Conservation (phyloP, 805 yeast genomes). For the Scheffersomyces amazonensis region DNA sequence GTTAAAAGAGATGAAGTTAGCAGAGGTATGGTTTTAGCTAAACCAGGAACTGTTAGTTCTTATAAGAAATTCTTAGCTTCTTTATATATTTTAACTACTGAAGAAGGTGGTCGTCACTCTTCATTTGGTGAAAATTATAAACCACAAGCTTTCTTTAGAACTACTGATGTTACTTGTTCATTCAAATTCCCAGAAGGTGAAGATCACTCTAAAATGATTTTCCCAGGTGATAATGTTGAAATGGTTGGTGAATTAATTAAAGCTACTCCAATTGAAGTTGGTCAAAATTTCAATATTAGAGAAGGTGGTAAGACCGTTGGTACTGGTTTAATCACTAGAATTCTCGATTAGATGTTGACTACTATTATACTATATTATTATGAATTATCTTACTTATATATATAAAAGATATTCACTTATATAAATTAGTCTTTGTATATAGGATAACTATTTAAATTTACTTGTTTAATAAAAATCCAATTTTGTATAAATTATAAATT, state of each 20-base stretch:
- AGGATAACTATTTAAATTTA: too few relatives aligned
- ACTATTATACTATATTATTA: too few relatives aligned
- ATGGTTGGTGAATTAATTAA: conserved; percentile 86
- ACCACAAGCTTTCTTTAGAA: conserved; percentile 96
- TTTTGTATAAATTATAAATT: too few relatives aligned
- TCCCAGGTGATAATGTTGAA: conserved; percentile 98
- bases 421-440: too few relatives aligned
- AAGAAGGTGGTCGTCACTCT: conserved; percentile 99
- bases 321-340: conserved; percentile 95
- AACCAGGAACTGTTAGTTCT: conserved; percentile 88
- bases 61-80: conserved; percentile 94
- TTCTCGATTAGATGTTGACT: conserved; percentile 60
- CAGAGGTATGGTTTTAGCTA: conserved; percentile 97
- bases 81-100: conserved; percentile 86
- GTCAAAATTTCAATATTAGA: conserved; percentile 98
- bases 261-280: conserved; percentile 92
- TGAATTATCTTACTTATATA: neutral
- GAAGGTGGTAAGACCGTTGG: conserved; percentile 99
- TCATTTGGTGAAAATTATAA: conserved; percentile 96
- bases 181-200: conserved; percentile 83
- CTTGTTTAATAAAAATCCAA: too few relatives aligned
- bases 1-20: conserved; percentile 93
- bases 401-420: too few relatives aligned
- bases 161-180: conserved; percentile 91
- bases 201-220: conserved; percentile 85